phyloP scores from a whole-genome alignment of 331 rosid species.

The Cydonia oblonga region DNA sequence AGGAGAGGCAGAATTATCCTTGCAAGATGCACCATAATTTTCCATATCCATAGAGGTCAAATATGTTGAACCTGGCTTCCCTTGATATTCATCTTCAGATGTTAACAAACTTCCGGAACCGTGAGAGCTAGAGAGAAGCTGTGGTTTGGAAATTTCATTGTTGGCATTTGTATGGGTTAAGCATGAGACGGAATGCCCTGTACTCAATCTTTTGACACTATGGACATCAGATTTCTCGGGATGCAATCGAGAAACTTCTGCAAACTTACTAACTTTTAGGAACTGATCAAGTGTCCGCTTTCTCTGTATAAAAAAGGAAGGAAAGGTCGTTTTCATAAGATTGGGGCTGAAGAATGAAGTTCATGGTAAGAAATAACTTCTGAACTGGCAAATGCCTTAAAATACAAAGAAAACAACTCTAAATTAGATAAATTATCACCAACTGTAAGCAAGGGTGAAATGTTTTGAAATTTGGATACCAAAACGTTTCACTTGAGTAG shows the following conservation, averaged over 20 bases:
- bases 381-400: neutral
- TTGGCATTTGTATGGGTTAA: neutral
- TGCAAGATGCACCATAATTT: neutral
- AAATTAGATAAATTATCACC: neutral
- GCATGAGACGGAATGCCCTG: neutral
- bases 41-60: neutral
- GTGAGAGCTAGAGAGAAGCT: neutral
- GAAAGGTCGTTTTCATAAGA: neutral
- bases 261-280: neutral
- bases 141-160: neutral
- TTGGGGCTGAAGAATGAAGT: neutral
- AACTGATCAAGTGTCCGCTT: constrained; percentile 13
- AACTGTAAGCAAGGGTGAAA: neutral
- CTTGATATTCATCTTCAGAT: neutral
- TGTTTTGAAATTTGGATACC: neutral
- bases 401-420: neutral
- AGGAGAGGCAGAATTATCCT: neutral
- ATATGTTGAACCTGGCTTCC: neutral
- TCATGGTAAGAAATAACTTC: neutral
- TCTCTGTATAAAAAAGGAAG: constrained; percentile 7
- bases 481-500: neutral
- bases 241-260: constrained; percentile 1
- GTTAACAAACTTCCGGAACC: constrained; percentile 1
- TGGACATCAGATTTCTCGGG: neutral
- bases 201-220: neutral